Evolutionary conservation across 164 flowering plant species (phyloP).

Genomic region (Umbellularia californica): DNA sequence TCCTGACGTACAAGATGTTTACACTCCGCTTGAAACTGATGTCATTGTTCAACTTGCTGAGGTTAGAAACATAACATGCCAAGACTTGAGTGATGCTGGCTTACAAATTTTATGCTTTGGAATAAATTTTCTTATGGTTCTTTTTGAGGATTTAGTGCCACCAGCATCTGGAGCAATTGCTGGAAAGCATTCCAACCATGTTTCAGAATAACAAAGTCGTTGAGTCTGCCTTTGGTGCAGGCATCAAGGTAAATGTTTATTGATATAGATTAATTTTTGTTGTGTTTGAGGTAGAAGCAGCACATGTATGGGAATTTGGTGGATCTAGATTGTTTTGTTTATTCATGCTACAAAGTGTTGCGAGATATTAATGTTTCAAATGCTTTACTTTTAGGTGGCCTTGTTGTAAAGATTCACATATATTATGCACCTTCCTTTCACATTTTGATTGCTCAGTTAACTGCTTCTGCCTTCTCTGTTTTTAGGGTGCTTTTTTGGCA

Average conservation of each 20-base stretch:
- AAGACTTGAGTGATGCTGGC: background rate
- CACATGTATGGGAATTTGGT: background rate
- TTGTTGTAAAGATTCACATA: no score
- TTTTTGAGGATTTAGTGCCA: slow-evolving; percentile 58
- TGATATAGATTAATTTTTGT: background rate
- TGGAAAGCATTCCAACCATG: slow-evolving; percentile 92
- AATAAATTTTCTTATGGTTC: slow-evolving; percentile 5
- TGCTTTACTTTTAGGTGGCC: background rate
- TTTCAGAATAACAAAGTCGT: slow-evolving; percentile 72
- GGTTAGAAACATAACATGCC: slow-evolving; percentile 35
- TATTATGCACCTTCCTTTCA: no score
- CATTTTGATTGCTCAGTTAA: background rate
- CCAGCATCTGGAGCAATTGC: slow-evolving; percentile 79
- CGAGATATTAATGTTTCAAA: background rate
- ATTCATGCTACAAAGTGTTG: background rate
- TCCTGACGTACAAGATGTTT: slow-evolving; percentile 97
- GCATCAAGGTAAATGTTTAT: slow-evolving; percentile 61
- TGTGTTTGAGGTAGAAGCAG: background rate
- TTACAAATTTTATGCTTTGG: background rate
- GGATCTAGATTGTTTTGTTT: background rate
- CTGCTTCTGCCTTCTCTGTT: background rate
- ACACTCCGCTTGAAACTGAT: slow-evolving; percentile 93
- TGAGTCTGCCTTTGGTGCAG: slow-evolving; percentile 97
- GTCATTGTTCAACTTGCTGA: slow-evolving; percentile 89
- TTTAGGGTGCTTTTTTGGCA: slow-evolving; percentile 91